Evolutionary conservation across 345 rosid species (phyloP).

Genomic region (Clarkia xantiana): DNA sequence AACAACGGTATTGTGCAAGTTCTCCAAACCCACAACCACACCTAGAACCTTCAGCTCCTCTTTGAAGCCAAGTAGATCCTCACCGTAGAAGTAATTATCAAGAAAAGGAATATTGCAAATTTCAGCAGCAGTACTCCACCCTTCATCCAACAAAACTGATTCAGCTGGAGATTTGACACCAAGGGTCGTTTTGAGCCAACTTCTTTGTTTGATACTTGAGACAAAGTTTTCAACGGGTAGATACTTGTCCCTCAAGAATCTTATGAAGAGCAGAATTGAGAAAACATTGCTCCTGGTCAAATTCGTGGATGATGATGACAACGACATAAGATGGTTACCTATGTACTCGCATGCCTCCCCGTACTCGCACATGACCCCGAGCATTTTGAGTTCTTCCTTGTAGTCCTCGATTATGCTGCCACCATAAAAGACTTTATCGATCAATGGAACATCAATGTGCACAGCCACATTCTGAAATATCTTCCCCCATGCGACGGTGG

Average conservation of each 20-base stretch:
- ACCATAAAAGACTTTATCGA: slow-evolving; percentile 50
- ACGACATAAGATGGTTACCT: slow-evolving; percentile 40
- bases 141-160: slow-evolving; percentile 33
- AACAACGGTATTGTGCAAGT: slow-evolving; percentile 19
- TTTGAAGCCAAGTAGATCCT: slow-evolving; percentile 17
- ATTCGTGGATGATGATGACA: slow-evolving; percentile 23
- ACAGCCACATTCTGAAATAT: slow-evolving; percentile 36
- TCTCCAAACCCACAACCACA: slow-evolving; percentile 21
- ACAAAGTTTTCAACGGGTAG: slow-evolving; percentile 35
- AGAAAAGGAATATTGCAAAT: slow-evolving; percentile 46
- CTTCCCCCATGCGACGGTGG: slow-evolving; percentile 37
- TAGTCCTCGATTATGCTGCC: slow-evolving; percentile 14
- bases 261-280: slow-evolving; percentile 44
- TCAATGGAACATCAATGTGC: slow-evolving; percentile 54
- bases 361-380: slow-evolving; percentile 54
- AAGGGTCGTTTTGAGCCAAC: slow-evolving; percentile 35
- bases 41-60: slow-evolving; percentile 49
- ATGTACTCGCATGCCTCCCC: slow-evolving; percentile 39
- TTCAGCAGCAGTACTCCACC: slow-evolving; percentile 38
- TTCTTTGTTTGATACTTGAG: slow-evolving; percentile 14
- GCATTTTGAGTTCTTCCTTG: slow-evolving; percentile 26
- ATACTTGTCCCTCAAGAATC: slow-evolving; percentile 19
- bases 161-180: slow-evolving; percentile 38
- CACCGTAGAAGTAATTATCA: slow-evolving; percentile 27
- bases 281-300: slow-evolving; percentile 25